Evolutionary conservation across 2,329 filamentous ascomycete genomes (phyloP), one percentile per base, ranked within the genome.

Genomic region (Stachybotrys chartarum): DNA sequence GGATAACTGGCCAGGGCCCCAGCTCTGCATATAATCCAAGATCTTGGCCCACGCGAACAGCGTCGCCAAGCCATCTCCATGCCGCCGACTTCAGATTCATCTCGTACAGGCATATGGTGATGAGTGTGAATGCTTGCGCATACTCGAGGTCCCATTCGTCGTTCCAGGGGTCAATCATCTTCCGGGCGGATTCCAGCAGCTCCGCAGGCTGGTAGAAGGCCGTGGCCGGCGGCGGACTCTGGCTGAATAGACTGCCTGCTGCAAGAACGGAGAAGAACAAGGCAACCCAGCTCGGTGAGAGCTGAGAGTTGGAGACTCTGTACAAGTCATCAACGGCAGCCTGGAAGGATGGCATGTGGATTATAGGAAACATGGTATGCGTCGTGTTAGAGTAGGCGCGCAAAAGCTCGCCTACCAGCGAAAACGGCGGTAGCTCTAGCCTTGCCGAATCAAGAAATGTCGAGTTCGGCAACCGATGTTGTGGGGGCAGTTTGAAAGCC

Each of bases 311-410:
- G 48, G 80, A 81, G 5, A 84, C 82, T 55, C 82, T 81, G 70
- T 96, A 96, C 7, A 96, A 77, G 8, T 84, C 79, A 55, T 96
- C 90, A 58, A 93, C 88, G 53, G 88, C 82, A 51, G 82, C 78
- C 63, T 87, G 79, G 64, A 97, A 95, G 0, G 82, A 88, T 2
- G 90, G 89, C 88, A 92, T 95, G 69, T 97, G 90, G 10, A 97
- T 66, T 48, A 96, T 85, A 0, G 94, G 94, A 61, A 92, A 87
- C 69, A 90, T 86, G 35, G 85, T 81, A 68, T 97, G 93, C 30
- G 90, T 78, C 7, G 87, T 87, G 45, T 81, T 78, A 63, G 89
- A 87, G 70, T 96, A 99, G 44, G 87, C 81, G 39, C 82, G 79
- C 35, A 97, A 72, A 2, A 97, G 77, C 60, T 82, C 83, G 59